phyloP scores from a whole-genome alignment of 1,284 basidiomycete genomes.

The Ganoderma resinaceum region DNA sequence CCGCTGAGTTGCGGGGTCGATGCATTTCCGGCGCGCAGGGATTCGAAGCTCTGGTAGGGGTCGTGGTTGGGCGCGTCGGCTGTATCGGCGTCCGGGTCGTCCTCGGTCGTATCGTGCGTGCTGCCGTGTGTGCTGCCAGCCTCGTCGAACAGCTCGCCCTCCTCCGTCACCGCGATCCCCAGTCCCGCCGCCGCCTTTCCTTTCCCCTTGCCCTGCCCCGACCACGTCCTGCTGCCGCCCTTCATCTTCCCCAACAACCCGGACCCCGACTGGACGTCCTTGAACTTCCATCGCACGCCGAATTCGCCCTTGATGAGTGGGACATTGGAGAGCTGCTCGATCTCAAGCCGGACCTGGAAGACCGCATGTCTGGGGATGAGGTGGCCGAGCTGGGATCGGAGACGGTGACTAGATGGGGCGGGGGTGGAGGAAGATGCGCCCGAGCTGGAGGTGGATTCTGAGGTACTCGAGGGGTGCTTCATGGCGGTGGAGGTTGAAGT shows the following conservation, averaged over 20 bases:
- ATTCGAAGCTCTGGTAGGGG: slow-evolving; percentile 19
- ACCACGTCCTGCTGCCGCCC: slow-evolving; percentile 42
- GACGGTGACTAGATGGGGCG: slow-evolving; percentile 31
- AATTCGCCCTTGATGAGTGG: slow-evolving; percentile 82
- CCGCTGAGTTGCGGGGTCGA: slow-evolving; percentile 24
- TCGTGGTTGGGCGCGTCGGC: slow-evolving; percentile 15
- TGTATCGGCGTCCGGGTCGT: slow-evolving; percentile 18
- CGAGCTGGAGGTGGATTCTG: slow-evolving; percentile 28
- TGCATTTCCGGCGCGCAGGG: slow-evolving; percentile 16
- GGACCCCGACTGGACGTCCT: slow-evolving; percentile 59
- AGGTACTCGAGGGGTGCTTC: slow-evolving; percentile 21
- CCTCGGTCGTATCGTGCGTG: slow-evolving; percentile 28
- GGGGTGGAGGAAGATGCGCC: slow-evolving; percentile 30
- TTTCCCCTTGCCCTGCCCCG: slow-evolving; percentile 40
- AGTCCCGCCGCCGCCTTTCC: slow-evolving; percentile 41
- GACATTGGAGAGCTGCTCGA: slow-evolving; percentile 80
- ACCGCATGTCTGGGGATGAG: slow-evolving; percentile 66
- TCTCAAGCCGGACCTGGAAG: slow-evolving; percentile 68
- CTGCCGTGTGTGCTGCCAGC: slow-evolving; percentile 33
- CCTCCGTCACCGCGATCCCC: slow-evolving; percentile 16
- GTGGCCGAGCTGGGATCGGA: slow-evolving; percentile 54
- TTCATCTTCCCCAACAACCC: slow-evolving; percentile 47
- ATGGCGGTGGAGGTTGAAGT: slow-evolving; percentile 14
- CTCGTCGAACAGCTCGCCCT: slow-evolving; percentile 26
- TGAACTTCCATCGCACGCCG: slow-evolving; percentile 78